These are phyloP conservation scores for Sclerospora graminicola DNA, from an alignment of 352 stramenopile genomes.

Conservation along the genomic window DNA sequence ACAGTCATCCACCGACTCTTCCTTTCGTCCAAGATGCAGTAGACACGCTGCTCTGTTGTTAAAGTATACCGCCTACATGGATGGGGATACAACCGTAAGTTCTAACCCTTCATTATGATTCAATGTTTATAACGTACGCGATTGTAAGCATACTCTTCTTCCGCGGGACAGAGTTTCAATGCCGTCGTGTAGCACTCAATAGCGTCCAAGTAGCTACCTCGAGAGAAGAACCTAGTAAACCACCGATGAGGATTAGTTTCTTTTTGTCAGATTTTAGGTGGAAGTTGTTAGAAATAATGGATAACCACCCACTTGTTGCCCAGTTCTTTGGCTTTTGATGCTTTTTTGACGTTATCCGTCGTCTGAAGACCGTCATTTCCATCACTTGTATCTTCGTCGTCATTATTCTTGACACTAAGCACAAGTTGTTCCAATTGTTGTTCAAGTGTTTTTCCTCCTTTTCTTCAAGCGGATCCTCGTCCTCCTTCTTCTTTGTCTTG, in stretches of 20 bases:
- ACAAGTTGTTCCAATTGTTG: slow-evolving; percentile 46
- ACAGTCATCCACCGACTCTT: slow-evolving; percentile 92
- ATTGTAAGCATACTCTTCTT: slow-evolving; percentile 77
- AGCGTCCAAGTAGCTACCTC: slow-evolving; percentile 63
- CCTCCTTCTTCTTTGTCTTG: slow-evolving; percentile 3
- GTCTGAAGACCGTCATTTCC: background rate
- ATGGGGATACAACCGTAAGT: background rate
- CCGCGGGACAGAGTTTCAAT: slow-evolving; percentile 62
- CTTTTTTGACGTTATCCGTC: slow-evolving; percentile 44
- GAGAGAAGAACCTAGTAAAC: slow-evolving; percentile 49
- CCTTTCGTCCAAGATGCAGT: slow-evolving; percentile 47
- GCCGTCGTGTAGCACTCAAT: slow-evolving; percentile 81
- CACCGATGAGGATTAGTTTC: background rate
- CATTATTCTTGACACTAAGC: slow-evolving; percentile 20
- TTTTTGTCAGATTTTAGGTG: background rate
- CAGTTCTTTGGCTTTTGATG: slow-evolving; percentile 70
- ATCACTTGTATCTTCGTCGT: slow-evolving; percentile 14
- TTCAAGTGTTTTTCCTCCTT: slow-evolving; percentile 50
- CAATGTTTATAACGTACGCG: slow-evolving; percentile 18
- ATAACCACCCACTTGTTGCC: slow-evolving; percentile 55
- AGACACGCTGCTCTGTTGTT: slow-evolving; percentile 79
- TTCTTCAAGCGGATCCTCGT: slow-evolving; percentile 4
- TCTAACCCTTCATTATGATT: background rate
- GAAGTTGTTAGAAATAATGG: background rate
- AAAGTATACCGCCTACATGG: slow-evolving; percentile 69